Evolutionary conservation across 2,329 filamentous ascomycete species (phyloP), one percentile per base, ranked within the genome.

Genomic region (Aciculosporium take): DNA sequence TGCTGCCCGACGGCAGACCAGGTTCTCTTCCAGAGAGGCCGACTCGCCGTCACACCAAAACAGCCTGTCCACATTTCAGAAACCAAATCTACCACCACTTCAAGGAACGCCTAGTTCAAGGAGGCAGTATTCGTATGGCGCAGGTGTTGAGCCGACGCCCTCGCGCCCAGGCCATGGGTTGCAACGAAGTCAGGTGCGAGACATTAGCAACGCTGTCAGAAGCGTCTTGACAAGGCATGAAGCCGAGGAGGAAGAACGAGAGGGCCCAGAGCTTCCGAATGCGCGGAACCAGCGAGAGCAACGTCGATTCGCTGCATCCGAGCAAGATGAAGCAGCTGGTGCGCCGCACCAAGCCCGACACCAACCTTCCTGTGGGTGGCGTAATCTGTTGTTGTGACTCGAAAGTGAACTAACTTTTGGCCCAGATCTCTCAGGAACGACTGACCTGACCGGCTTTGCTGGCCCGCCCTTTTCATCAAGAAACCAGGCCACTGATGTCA

Each of bases 51-150:
- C 37, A 23, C 36, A 38, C 30, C 25, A 39, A 7, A 40, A 41
- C 7, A 37, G 37, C 20, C 32, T 34, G 3, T 31, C 42, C 18
- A 29, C 38, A 4, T 50, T 57, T 38, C 44, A 47, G 28, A 54
- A 51, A 21, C 55, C 54, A 27, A 50, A 53, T 5, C 40, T 56
- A 9, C 55, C 53, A 12, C 39, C 46, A 2, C 43, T 53, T 3
- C 46, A 49, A 28, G 60, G 56, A 3, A 62, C 61, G 0, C 58
- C 61, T 5, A 61, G 58, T 34, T 53, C 58, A 9, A 52, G 59
- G 24, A 52, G 60, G 30, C 59, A 62, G 45, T 63, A 62, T 42
- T 54, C 58, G 1, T 64, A 64, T 48, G 61, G 61, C 27, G 57
- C 61, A 27, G 57, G 43, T n/a, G 53, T 47, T 24, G 61, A 64